These are phyloP conservation scores for Helianthus tuberosus DNA, from an alignment of 129 eudicot species.

Conservation along the genomic window DNA sequence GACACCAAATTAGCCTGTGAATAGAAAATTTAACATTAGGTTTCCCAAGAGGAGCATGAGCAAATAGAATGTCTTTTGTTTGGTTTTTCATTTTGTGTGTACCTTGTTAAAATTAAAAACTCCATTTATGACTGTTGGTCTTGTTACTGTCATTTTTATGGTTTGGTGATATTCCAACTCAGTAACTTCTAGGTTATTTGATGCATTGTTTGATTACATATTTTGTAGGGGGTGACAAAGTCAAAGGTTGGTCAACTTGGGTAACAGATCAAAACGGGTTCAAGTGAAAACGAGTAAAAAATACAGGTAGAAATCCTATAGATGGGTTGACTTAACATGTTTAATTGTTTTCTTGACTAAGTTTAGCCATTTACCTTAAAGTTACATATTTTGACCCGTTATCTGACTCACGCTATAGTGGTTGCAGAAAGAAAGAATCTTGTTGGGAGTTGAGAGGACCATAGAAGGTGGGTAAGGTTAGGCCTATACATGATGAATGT, in stretches of 20 bases:
- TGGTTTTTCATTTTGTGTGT: conserved; percentile 35
- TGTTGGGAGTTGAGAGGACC: conserved; percentile 8
- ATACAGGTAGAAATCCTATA: not conserved
- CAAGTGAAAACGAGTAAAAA: not conserved
- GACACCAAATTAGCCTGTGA: conserved; percentile 90
- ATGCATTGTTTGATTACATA: not conserved
- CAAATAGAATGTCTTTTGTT: conserved; percentile 23
- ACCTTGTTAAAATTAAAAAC: conserved; percentile 33
- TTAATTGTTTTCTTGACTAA: no score
- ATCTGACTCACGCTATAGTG: not conserved
- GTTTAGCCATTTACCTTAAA: no score
- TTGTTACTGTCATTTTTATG: conserved; percentile 16
- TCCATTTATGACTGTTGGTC: conserved; percentile 29
- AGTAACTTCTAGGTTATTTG: conserved; percentile 13
- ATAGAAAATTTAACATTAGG: conserved; percentile 43
- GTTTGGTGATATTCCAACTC: not conserved
- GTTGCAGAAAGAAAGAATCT: not conserved
- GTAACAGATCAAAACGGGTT: not conserved
- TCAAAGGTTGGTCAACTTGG: not conserved
- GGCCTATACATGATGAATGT: conserved; percentile 20
- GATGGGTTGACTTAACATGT: no score
- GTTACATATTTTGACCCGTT: not conserved
- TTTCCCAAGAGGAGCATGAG: conserved; percentile 26
- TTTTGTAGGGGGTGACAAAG: not conserved
- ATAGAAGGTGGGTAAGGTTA: conserved; percentile 9